These are phyloP conservation scores for Dunaliella primolecta DNA, from an alignment of 139 green algal genomes.

Conservation along the genomic window DNA sequence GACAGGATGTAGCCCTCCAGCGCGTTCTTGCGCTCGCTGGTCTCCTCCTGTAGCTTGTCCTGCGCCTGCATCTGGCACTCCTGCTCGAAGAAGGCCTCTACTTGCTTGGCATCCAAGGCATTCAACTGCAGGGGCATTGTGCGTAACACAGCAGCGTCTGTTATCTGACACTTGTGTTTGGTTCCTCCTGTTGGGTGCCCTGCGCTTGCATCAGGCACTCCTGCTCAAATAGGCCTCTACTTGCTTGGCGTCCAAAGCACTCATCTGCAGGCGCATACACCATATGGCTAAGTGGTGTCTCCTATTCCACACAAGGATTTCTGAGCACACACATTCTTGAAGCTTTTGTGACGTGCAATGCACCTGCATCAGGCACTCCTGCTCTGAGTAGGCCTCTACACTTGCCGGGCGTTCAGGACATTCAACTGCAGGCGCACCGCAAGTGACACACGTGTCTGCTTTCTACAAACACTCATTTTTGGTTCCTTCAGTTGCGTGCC, in stretches of 20 bases:
- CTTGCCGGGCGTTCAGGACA: no score
- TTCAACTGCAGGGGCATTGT: not conserved
- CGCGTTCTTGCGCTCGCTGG: conserved; percentile 93
- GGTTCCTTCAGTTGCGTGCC: conserved; percentile 90
- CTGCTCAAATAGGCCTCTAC: conserved; percentile 53
- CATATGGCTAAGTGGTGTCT: no score
- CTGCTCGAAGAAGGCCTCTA: conserved; percentile 54
- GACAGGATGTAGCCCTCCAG: conserved; percentile 93
- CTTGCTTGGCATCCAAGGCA: conserved; percentile 19
- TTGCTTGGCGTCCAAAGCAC: conserved; percentile 17
- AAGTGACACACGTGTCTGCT: no score
- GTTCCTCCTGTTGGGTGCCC: conserved; percentile 89
- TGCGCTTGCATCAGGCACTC: conserved; percentile 55
- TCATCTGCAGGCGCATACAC: no score
- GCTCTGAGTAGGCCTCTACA: no score
- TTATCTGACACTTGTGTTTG: no score
- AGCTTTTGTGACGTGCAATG: no score
- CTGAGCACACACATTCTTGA: no score
- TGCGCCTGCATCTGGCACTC: conserved; percentile 55
- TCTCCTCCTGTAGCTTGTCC: conserved; percentile 91
- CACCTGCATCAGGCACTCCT: no score
- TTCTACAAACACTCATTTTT: no score
- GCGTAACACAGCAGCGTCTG: no score
- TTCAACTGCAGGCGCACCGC: not conserved
- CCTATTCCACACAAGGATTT: no score